Conservation (phyloP, 805 yeast species). For the Diddensiella santjacobensis region DNA sequence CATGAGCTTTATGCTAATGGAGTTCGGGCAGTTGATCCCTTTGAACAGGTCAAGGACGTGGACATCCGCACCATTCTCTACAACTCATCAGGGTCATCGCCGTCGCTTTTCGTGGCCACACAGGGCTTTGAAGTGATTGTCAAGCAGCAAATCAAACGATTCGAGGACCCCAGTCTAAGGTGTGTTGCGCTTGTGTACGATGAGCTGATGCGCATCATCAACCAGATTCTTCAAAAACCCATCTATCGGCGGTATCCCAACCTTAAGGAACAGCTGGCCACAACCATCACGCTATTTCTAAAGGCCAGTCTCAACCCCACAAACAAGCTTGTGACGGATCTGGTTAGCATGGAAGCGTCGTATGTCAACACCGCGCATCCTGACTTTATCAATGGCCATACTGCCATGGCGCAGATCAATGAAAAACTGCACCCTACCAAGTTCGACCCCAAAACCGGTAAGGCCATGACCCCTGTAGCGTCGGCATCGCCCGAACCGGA, state of each 20-base stretch:
- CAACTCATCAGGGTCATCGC: conserved; percentile 94
- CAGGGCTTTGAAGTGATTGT: conserved; percentile 95
- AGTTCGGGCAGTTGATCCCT: conserved; percentile 86
- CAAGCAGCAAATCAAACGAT: conserved; percentile 86
- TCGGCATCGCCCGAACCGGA: conserved; percentile 29
- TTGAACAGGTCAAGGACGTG: conserved; percentile 90
- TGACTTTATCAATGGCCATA: conserved; percentile 89
- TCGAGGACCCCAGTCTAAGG: conserved; percentile 88
- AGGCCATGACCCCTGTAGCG: conserved; percentile 48
- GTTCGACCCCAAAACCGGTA: conserved; percentile 87
- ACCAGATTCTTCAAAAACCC: conserved; percentile 77
- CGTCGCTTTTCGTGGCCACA: conserved; percentile 94
- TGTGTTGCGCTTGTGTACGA: conserved; percentile 90
- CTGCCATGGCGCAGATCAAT: conserved; percentile 88
- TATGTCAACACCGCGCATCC: conserved; percentile 98
- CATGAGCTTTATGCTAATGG: conserved; percentile 95
- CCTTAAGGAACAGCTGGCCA: conserved; percentile 80
- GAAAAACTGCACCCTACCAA: conserved; percentile 78
- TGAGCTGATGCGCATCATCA: conserved; percentile 85
- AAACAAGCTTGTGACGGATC: conserved; percentile 75
- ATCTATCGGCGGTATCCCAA: conserved; percentile 87
- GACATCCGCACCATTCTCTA: conserved; percentile 96
- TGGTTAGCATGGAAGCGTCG: conserved; percentile 82
- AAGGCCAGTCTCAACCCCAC: conserved; percentile 82
- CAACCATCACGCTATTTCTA: conserved; percentile 72